Base-by-base conservation (phyloP, 2,329 filamentous ascomycete species). In the Peltaster fructicola region DNA sequence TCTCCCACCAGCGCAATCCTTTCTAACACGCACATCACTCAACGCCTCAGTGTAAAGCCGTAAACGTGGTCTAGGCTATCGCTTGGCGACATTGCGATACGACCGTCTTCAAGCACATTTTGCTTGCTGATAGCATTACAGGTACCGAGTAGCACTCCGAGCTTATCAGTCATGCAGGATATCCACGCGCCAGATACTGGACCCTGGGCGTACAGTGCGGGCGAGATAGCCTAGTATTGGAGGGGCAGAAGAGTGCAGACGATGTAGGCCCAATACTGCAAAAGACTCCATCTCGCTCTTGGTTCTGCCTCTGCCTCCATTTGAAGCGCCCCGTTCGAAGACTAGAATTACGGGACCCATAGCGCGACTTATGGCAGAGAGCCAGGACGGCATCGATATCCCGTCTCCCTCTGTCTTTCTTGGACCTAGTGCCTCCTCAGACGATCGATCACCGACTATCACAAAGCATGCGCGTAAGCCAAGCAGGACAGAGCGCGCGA, bases 331-430 rank as follows among this genome's bases (percentile, higher is more conserved):
- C 9, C 9, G 9, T 18, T 20, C 9, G 4, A 20, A 20, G 17
- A 20, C 17, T 5, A 20, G 19, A 9, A 3, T 5, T 3, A 20
- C 10, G 19, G 10, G 10, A 20, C 19, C 10, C 3, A 10, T 6
- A 20, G 13, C 13, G 19, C 3, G 10, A 11, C 19, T 20, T 13
- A 20, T 9, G 8, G 10, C 4, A 4, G n/a, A n/a, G n/a, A n/a
- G n/a, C n/a, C n/a, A 70, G 53, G 58, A 57, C 19, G 27, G 23
- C 36, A 64, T 69, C 50, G 61, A 57, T 43, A 68, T 70, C 36
- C 65, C 67, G 32, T 66, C 65, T 25, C 64, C 66, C 27, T 62
- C 64, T 32, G 59, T 60, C 47, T 66, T 62, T 43, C 56, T 60
- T 30, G 45, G 47, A 41, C 50, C 53, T 10, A 37, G 35, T 22